phyloP scores from a whole-genome alignment of 257 asterid genomes.

The Lithospermum erythrorhizon region DNA sequence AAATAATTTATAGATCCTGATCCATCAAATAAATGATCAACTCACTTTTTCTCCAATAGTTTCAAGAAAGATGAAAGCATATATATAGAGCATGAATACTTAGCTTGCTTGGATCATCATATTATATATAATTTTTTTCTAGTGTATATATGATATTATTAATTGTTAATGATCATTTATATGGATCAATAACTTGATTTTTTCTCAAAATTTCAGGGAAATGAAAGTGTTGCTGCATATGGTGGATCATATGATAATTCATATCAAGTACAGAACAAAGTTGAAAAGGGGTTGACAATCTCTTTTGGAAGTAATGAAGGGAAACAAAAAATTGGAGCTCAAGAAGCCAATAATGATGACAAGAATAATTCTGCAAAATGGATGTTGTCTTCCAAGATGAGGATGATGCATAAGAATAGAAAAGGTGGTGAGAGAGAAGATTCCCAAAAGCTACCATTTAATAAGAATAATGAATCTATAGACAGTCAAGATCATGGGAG shows the following conservation, averaged over 20 bases:
- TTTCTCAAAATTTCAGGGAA: neutral
- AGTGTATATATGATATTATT: neutral
- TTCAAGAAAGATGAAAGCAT: too few species aligned
- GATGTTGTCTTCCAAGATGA: conserved; percentile 70
- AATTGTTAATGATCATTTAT: conserved; percentile 14
- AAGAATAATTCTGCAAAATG: conserved; percentile 26
- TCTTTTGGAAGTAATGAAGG: conserved; percentile 37
- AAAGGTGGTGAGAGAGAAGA: conserved; percentile 14
- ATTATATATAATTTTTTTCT: neutral
- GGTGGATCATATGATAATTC: conserved; percentile 27
- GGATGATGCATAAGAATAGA: conserved; percentile 45
- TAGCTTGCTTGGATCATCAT: neutral
- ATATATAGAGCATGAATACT: neutral
- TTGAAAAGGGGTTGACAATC: conserved; percentile 27
- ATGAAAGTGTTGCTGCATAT: conserved; percentile 11
- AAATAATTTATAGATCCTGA: neutral
- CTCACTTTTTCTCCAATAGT: too few species aligned
- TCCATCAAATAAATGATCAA: too few species aligned
- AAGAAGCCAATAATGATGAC: neutral
- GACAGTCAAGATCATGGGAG: conserved; percentile 31
- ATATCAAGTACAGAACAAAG: conserved; percentile 27
- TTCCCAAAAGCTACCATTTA: neutral
- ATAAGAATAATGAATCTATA: too few species aligned
- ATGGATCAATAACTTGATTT: neutral
- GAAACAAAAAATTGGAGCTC: conserved; percentile 5